Evolutionary conservation across 306 rosid species (phyloP).

Genomic region (Cucumis cinereus): DNA sequence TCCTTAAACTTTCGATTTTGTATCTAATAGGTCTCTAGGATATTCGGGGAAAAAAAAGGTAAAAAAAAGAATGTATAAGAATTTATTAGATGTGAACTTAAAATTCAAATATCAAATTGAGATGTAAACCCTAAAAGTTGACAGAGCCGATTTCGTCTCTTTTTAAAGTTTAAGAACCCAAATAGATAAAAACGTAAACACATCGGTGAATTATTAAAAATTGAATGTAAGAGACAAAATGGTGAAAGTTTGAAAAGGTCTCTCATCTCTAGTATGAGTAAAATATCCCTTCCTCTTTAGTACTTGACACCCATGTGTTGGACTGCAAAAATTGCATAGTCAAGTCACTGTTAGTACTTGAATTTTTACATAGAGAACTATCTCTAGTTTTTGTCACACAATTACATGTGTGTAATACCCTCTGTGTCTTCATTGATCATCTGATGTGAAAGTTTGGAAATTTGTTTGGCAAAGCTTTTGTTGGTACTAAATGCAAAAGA

Average conservation of each 20-base stretch:
- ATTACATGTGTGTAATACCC: not conserved
- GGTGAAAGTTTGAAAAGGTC: not conserved
- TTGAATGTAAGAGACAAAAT: not conserved
- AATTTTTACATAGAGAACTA: slow-evolving; percentile 1
- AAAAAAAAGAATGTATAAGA: too few species aligned
- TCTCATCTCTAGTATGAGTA: not conserved
- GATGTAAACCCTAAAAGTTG: not conserved
- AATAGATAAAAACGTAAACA: too few species aligned
- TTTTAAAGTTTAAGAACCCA: too few species aligned
- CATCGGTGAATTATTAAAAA: too few species aligned
- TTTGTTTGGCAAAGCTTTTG: not conserved
- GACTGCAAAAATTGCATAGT: slow-evolving; percentile 6
- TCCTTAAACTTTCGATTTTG: not conserved
- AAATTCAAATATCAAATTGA: too few species aligned
- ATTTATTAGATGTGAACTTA: too few species aligned
- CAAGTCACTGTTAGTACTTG: slow-evolving; percentile 8
- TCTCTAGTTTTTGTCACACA: slow-evolving; percentile 2
- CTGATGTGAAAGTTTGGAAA: not conserved
- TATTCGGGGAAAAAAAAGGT: too few species aligned
- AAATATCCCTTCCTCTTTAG: not conserved
- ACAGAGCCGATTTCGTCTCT: too few species aligned
- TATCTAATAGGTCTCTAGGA: too few species aligned
- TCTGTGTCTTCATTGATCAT: not conserved
- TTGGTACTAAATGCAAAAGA: not conserved
- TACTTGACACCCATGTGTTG: slow-evolving; percentile 9